These are phyloP conservation scores for Botrytis aclada DNA, from an alignment of 2,329 filamentous ascomycete genomes.

Conservation along the genomic window DNA sequence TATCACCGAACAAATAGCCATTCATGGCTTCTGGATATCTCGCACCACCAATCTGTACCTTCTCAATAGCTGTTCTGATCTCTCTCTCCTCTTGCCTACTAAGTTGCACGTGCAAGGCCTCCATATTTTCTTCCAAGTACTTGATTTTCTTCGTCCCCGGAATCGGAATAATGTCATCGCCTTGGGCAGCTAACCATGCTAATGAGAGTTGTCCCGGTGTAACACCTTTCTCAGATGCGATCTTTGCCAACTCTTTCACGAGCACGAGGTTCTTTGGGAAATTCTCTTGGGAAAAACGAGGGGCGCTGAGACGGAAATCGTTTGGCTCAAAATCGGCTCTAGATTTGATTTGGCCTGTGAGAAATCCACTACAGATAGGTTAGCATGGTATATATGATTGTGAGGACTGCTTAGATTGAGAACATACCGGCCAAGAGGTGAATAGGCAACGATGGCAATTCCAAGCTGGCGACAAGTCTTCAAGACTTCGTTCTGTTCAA, in stretches of 20 bases:
- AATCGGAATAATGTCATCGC: slow-evolving; percentile 52
- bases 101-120: slow-evolving; percentile 25
- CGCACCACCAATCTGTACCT: slow-evolving; percentile 50
- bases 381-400: neutral
- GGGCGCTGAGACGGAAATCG: slow-evolving; percentile 47
- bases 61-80: slow-evolving; percentile 39
- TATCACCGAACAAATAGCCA: slow-evolving; percentile 24
- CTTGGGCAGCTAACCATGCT: slow-evolving; percentile 51
- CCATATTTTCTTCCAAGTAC: slow-evolving; percentile 41
- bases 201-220: slow-evolving; percentile 51
- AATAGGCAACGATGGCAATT: slow-evolving; percentile 54
- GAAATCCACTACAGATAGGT: slow-evolving; percentile 44
- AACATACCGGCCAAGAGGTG: slow-evolving; percentile 48
- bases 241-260: slow-evolving; percentile 43
- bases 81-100: slow-evolving; percentile 24
- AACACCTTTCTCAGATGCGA: slow-evolving; percentile 50
- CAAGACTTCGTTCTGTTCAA: slow-evolving; percentile 55
- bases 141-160: slow-evolving; percentile 50
- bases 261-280: slow-evolving; percentile 50
- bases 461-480: slow-evolving; percentile 56
- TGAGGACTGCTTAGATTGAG: slow-evolving; percentile 20
- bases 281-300: slow-evolving; percentile 49
- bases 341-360: slow-evolving; percentile 50
- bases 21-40: slow-evolving; percentile 45
- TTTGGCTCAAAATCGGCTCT: slow-evolving; percentile 46